These are phyloP conservation scores for Aspergillus pseudoviridinutans DNA, from an alignment of 2,329 filamentous ascomycete species.

Conservation along the genomic window DNA sequence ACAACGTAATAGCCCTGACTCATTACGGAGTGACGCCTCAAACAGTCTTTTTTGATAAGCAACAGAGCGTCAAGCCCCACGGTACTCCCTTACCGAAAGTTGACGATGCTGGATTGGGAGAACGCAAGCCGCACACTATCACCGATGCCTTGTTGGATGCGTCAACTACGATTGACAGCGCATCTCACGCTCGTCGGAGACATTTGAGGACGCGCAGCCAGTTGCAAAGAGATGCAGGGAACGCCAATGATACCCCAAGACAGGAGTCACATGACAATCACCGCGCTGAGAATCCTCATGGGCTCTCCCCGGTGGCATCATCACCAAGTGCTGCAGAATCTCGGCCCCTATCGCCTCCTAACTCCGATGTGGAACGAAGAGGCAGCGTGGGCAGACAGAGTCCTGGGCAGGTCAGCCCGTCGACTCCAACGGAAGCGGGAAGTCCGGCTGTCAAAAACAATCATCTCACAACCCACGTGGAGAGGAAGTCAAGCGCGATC, in stretches of 20 bases:
- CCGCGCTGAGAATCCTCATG: constrained; percentile 23
- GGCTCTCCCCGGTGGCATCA: constrained; percentile 33
- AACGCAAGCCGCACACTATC: constrained; percentile 66
- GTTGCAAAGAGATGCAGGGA: constrained; percentile 30
- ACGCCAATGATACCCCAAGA: constrained; percentile 12
- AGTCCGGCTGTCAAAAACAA: constrained; percentile 25
- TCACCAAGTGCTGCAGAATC: constrained; percentile 32
- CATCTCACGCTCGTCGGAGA: constrained; percentile 46
- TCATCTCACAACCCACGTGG: constrained; percentile 20
- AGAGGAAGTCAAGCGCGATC: constrained; percentile 53
- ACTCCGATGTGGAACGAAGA: constrained; percentile 32
- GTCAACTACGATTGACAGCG: constrained; percentile 77
- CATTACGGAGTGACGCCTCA: constrained; percentile 75
- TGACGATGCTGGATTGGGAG: constrained; percentile 27
- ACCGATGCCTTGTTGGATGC: constrained; percentile 88
- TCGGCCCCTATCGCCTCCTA: constrained; percentile 30
- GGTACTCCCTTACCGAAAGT: constrained; percentile 21
- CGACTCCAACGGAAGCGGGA: constrained; percentile 28
- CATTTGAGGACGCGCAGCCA: constrained; percentile 39
- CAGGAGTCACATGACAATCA: constrained; percentile 20
- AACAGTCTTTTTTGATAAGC: constrained; percentile 88
- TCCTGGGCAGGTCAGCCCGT: constrained; percentile 27
- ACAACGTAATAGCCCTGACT: constrained; percentile 69
- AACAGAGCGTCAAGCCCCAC: constrained; percentile 49
- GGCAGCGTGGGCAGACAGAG: constrained; percentile 23